phyloP scores from a whole-genome alignment of 331 rosid genomes.

The Dryas integrifolia region DNA sequence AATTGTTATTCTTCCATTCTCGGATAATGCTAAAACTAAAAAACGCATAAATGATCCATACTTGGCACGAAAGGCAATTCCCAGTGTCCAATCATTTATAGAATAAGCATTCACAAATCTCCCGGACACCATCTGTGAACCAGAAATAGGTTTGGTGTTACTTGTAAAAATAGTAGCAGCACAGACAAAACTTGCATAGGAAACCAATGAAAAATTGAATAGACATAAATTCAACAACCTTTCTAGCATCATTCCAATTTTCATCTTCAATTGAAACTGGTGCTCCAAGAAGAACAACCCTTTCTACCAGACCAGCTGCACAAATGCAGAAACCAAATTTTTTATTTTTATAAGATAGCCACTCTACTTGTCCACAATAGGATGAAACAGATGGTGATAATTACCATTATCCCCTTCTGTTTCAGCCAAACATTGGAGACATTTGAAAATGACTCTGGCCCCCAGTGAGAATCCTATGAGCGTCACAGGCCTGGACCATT shows the following conservation, averaged over 20 bases:
- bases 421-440: conserved; percentile 53
- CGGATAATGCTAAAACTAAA: background rate
- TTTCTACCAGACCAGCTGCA: conserved; percentile 61
- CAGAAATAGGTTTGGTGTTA: background rate
- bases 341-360: background rate
- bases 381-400: conserved; percentile 3
- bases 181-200: background rate
- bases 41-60: conserved; percentile 17
- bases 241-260: conserved; percentile 55
- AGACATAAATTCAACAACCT: conserved; percentile 27
- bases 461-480: conserved; percentile 66
- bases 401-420: conserved; percentile 54
- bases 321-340: conserved; percentile 14
- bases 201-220: background rate
- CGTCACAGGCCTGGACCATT: conserved; percentile 64
- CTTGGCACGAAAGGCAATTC: conserved; percentile 60
- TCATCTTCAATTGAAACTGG: conserved; percentile 54
- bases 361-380: background rate
- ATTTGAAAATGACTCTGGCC: conserved; percentile 63
- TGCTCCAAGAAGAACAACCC: conserved; percentile 72
- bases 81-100: conserved; percentile 61
- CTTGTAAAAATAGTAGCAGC: background rate
- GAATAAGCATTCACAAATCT: conserved; percentile 68
- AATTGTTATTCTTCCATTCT: background rate
- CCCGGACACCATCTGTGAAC: conserved; percentile 61